Conservation (phyloP, 176 grass and related monocot species). For the Oryza meyeriana region DNA sequence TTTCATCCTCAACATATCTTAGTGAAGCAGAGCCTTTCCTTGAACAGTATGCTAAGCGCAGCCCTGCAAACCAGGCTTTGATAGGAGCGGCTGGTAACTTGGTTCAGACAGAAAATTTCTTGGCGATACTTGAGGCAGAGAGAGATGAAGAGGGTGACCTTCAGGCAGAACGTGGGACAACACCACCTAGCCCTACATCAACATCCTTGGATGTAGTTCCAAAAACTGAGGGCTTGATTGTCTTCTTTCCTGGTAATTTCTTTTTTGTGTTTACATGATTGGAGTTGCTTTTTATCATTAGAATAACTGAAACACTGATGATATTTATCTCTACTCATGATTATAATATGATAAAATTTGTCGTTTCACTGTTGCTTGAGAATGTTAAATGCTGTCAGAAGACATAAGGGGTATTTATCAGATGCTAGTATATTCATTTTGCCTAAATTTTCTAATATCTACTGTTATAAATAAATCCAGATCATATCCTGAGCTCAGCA, state of each 20-base stretch:
- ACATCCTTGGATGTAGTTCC: constrained; percentile 54
- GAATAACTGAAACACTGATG: background rate
- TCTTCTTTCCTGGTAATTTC: constrained; percentile 93
- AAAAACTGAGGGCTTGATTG: constrained; percentile 82
- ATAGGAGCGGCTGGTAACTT: constrained; percentile 86
- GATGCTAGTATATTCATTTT: background rate
- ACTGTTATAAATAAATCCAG: background rate
- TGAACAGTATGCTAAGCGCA: constrained; percentile 81
- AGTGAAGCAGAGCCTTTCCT: constrained; percentile 95
- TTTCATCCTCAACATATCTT: constrained; percentile 78
- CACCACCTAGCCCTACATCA: constrained; percentile 48
- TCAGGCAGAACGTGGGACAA: constrained; percentile 43
- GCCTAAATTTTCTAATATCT: background rate
- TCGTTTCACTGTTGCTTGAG: background rate
- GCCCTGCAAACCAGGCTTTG: constrained; percentile 78
- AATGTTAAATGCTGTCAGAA: background rate
- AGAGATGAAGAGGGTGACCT: constrained; percentile 95
- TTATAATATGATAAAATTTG: background rate
- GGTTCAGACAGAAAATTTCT: constrained; percentile 83
- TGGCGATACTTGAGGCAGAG: constrained; percentile 65
- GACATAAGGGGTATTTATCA: background rate
- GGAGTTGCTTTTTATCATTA: background rate
- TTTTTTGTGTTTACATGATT: constrained; percentile 13
- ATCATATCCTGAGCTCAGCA: background rate
- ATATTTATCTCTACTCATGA: constrained; percentile 12